Conservation (phyloP, 495 filamentous ascomycete species). For the Penicillium egyptiacum region DNA sequence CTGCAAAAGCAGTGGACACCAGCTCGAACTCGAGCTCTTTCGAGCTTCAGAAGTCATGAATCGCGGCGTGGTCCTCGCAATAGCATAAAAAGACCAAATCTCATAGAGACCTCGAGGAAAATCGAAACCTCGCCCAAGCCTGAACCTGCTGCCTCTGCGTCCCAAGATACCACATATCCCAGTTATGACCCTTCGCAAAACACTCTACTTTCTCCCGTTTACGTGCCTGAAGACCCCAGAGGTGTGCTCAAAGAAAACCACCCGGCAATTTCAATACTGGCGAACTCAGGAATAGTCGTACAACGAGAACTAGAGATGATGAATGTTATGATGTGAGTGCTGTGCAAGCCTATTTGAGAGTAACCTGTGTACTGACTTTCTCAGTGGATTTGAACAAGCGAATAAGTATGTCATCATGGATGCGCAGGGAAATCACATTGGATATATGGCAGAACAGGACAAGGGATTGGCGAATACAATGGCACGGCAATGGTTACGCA, state of each 20-base stretch:
- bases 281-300: constrained; percentile 63
- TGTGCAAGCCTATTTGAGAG: background rate
- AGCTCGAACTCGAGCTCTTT: constrained; percentile 29
- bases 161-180: constrained; percentile 18
- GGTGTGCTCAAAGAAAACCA: constrained; percentile 61
- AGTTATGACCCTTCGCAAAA: constrained; percentile 46
- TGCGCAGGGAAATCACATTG: constrained; percentile 65
- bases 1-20: constrained; percentile 25
- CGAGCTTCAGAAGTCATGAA: constrained; percentile 32
- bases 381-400: constrained; percentile 67
- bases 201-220: constrained; percentile 51
- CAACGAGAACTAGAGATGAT: constrained; percentile 68
- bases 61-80: constrained; percentile 34
- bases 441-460: constrained; percentile 69
- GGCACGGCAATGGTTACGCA: constrained; percentile 63
- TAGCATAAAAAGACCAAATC: constrained; percentile 32
- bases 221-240: constrained; percentile 63
- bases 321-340: constrained; percentile 62
- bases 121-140: constrained; percentile 9
- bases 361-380: constrained; percentile 7
- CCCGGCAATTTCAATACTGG: constrained; percentile 57
- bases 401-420: constrained; percentile 73
- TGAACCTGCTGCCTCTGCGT: constrained; percentile 9
- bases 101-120: constrained; percentile 15
- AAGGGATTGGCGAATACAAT: constrained; percentile 58